These are phyloP conservation scores for Ceratobasidium sp. DNA, from an alignment of 1,284 basidiomycete species.

Conservation along the genomic window DNA sequence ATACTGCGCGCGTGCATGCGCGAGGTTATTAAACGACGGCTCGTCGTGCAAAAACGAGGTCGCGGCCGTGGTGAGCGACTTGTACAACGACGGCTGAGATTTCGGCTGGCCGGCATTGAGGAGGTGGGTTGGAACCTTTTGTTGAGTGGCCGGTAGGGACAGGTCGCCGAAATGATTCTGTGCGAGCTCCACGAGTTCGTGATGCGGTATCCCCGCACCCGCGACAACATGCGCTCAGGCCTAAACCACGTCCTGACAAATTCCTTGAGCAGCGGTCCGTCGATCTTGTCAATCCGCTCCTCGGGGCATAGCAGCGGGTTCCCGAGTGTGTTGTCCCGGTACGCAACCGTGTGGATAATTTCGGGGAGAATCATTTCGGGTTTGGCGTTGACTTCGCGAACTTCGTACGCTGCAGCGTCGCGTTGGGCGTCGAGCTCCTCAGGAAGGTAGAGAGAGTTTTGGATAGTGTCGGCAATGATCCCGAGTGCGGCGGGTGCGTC, in stretches of 20 bases:
- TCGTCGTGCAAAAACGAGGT: constrained; percentile 64
- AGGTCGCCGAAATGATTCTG: constrained; percentile 85
- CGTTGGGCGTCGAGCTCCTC: constrained; percentile 87
- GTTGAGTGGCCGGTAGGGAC: constrained; percentile 53
- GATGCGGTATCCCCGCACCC: constrained; percentile 90
- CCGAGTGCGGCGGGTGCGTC: constrained; percentile 83
- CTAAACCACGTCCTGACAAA: constrained; percentile 86
- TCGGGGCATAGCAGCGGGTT: constrained; percentile 90
- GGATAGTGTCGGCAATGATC: constrained; percentile 90
- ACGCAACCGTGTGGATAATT: constrained; percentile 86
- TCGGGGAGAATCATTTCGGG: constrained; percentile 97
- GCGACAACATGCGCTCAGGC: constrained; percentile 93
- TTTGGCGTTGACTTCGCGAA: constrained; percentile 85
- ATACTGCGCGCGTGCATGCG: constrained; percentile 67
- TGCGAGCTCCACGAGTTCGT: constrained; percentile 83
- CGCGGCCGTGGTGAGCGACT: constrained; percentile 72
- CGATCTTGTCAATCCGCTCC: constrained; percentile 77
- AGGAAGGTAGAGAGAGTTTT: constrained; percentile 75
- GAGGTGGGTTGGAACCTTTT: constrained; percentile 57
- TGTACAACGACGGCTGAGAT: constrained; percentile 62
- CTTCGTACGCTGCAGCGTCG: constrained; percentile 91
- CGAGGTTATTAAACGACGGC: constrained; percentile 49
- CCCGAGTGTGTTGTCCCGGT: constrained; percentile 78
- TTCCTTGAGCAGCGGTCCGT: constrained; percentile 66
- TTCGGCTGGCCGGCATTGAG: constrained; percentile 52